Evolutionary conservation across 2,329 filamentous ascomycete species (phyloP), one percentile per base, ranked within the genome.

Genomic region (Cryphonectria nitschkei): DNA sequence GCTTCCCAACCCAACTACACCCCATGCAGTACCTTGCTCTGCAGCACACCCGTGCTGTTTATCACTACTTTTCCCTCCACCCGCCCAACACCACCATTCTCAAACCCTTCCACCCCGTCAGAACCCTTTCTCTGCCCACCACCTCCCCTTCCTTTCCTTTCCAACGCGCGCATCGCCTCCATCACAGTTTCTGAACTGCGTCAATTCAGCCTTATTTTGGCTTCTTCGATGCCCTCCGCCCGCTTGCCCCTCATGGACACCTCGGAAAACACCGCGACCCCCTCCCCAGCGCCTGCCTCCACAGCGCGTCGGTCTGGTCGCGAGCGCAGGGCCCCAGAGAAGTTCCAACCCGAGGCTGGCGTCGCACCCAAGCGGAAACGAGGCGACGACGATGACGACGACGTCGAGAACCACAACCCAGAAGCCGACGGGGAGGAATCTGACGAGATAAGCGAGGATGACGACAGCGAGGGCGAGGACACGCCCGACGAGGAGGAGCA

Each of bases 251-350:
- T 85, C 76, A 85, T 86, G 83, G 83, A 86, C 78, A 85, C 79
- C 75, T 84, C 85, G 81, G 86, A 88, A 76, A 86, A 84, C 77
- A 87, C 86, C 81, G 83, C 85, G 79, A 85, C 83, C 77, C 82
- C 83, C 74, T 86, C 86, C 65, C 84, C 86, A 73, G 84, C 86
- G 69, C 82, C 83, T 73, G 83, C 85, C 73, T 81, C 82, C 72
- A 83, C 84, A 77, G 83, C 85, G 81, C 90, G 90, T 80, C 88
- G 89, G 75, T 92, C 90, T 52, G 88, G 89, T 88, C 89, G 89
- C 88, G 89, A 89, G 82, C 85, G 88, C 73, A 87, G 84, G 77
- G 84, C 83, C 50, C 88, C 89, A 62, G 79, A 85, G 77, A 90
- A 90, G 79, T 91, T 89, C 80, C 83, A 83, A 70, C 85, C 87